These are phyloP conservation scores for Magnolia officinalis DNA, from an alignment of 164 flowering plant genomes.

Conservation along the genomic window DNA sequence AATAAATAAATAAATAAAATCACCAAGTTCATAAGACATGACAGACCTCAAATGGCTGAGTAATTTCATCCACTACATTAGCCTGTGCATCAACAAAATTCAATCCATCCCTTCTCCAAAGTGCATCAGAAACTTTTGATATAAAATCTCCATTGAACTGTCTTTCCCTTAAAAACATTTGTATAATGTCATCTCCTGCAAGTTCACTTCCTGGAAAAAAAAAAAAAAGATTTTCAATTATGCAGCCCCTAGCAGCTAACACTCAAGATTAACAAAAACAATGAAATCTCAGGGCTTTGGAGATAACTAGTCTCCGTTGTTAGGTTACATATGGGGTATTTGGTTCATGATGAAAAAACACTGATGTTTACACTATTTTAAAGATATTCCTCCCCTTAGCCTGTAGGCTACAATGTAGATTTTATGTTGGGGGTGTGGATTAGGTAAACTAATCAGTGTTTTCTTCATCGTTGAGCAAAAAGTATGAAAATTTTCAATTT, in stretches of 20 bases:
- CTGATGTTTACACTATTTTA: too few relatives aligned
- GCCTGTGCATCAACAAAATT: conserved; percentile 26
- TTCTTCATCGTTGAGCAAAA: too few relatives aligned
- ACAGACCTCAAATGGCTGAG: conserved; percentile 35
- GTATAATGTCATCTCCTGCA: conserved; percentile 56
- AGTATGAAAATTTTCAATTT: too few relatives aligned
- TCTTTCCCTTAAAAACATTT: conserved; percentile 62
- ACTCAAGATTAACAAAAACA: not conserved
- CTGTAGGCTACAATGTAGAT: too few relatives aligned
- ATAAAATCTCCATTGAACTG: conserved; percentile 68
- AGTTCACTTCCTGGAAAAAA: conserved; percentile 31
- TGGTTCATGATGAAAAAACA: not conserved
- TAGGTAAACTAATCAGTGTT: too few relatives aligned
- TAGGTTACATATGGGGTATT: not conserved
- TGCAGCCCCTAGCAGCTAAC: not conserved
- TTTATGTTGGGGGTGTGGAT: too few relatives aligned
- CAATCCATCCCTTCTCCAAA: conserved; percentile 44
- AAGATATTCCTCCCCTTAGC: too few relatives aligned
- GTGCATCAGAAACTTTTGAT: conserved; percentile 56
- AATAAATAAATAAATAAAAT: too few relatives aligned
- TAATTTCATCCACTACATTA: conserved; percentile 10
- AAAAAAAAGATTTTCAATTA: not conserved
- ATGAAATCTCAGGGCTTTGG: not conserved
- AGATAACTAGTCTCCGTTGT: not conserved
- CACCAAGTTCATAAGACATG: not conserved